A percentile compares a stretch with the other conserved stretches of the same genome.
Evolutionary conservation across 1,139 yeast genomes (phyloP).

Genomic region (Suhomyces maxii): DNA sequence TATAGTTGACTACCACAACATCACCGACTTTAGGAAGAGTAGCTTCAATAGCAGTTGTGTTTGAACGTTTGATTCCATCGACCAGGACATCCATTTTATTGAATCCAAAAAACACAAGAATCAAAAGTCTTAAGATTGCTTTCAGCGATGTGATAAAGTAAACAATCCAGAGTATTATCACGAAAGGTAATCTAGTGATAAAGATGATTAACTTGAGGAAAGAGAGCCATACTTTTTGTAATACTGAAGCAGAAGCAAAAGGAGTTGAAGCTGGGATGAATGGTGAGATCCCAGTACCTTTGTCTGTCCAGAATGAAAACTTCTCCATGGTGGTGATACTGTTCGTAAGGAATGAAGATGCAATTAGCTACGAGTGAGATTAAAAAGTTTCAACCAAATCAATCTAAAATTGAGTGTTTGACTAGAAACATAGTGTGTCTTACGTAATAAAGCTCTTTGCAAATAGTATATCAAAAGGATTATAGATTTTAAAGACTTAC

Average conservation of each 20-base stretch:
- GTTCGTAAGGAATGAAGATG: not conserved
- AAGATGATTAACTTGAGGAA: slow-evolving; percentile 21
- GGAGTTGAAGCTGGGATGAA: slow-evolving; percentile 50
- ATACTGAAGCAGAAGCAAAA: slow-evolving; percentile 1
- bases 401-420: not conserved
- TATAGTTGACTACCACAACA: slow-evolving; percentile 51
- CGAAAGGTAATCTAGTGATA: slow-evolving; percentile 27
- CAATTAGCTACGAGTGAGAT: no score
- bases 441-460: not conserved
- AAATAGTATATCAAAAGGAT: not conserved
- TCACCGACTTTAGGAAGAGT: slow-evolving; percentile 45
- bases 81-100: slow-evolving; percentile 40
- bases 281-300: slow-evolving; percentile 82
- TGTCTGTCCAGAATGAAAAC: slow-evolving; percentile 72
- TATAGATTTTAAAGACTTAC: not conserved
- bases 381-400: no score
- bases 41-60: slow-evolving; percentile 26
- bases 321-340: slow-evolving; percentile 55
- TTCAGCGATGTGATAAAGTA: slow-evolving; percentile 10
- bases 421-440: not conserved
- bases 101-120: slow-evolving; percentile 26
- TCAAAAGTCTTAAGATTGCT: slow-evolving; percentile 9
- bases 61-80: slow-evolving; percentile 54
- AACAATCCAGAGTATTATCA: slow-evolving; percentile 10
- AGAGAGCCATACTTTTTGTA: slow-evolving; percentile 7